Base-by-base conservation (phyloP, 768 basidiomycete species). In the Leccinellum luteum region DNA sequence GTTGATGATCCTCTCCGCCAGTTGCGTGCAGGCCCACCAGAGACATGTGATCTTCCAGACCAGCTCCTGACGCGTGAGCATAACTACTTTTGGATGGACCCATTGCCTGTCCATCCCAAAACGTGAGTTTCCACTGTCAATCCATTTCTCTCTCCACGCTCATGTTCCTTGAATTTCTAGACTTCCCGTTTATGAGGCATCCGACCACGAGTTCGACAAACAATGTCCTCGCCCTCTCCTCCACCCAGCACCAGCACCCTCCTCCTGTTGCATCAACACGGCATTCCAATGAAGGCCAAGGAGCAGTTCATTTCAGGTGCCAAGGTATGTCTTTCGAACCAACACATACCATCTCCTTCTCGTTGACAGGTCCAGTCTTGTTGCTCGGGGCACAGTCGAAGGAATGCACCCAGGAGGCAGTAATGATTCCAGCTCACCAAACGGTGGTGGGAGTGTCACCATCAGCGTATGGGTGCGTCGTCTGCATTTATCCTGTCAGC, bases 11-110 rank as follows among this genome's bases (percentile, higher is more conserved):
- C 48, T 52, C 13, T 25, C 27, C 48, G 45, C 62, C 43, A 60
- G 48, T 51, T 48, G 19, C 38, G 51, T 31, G 51, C 31, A 67
- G 66, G 38, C 59, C 68, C 38, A 91, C 70, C 79, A 34, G 87
- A 92, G 69, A 91, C 90, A 1, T 83, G 81, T 34, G 92, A 96
- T 69, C 76, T 98, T 25, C 66, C 97, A 60, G 93, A 94, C 63
- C 86, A 85, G 66, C 75, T 98, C 34, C 76, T 98, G 27, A 85
- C 79, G 0, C 87, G 93, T 64, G 89, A 94, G 64, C 94, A 98
- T 68, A 86, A 90, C 19, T 98, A 94, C 76, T 97, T 98, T 72
- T 97, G 92, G 92, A 87, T 86, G 0, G 86, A 91, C 61, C 95
- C 96, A 0, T 65, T 93, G 35, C 91, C 94, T 34, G 90, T 90